Evolutionary conservation across 2,329 filamentous ascomycete genomes (phyloP).

Genomic region (Cercospora sojina): DNA sequence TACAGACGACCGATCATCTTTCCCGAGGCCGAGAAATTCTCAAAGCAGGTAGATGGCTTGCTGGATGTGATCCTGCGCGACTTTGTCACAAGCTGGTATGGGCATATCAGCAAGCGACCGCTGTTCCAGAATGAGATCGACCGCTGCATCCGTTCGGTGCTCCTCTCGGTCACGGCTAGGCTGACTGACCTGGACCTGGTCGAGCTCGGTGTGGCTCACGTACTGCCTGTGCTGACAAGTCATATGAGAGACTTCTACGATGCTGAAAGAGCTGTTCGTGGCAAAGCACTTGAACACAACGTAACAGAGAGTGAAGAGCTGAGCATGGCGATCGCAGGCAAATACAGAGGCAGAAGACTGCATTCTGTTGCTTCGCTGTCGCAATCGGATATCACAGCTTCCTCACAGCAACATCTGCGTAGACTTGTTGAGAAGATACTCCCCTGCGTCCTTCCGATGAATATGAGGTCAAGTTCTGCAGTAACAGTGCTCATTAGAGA

Average conservation of each 20-base stretch:
- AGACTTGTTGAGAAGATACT: constrained; percentile 70
- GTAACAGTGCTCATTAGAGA: constrained; percentile 82
- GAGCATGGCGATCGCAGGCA: constrained; percentile 90
- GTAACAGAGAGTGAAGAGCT: constrained; percentile 96
- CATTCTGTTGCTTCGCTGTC: constrained; percentile 82
- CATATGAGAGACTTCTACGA: constrained; percentile 90
- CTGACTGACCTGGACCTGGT: constrained; percentile 77
- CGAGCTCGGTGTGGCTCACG: constrained; percentile 73
- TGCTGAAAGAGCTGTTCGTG: constrained; percentile 81
- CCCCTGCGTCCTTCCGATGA: constrained; percentile 70
- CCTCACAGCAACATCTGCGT: constrained; percentile 86
- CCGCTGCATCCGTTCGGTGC: constrained; percentile 68
- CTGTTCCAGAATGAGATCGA: constrained; percentile 87
- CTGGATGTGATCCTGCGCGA: constrained; percentile 75
- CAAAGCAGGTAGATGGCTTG: constrained; percentile 74
- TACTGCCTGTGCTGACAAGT: constrained; percentile 83
- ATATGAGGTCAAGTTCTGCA: constrained; percentile 73
- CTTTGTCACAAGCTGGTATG: constrained; percentile 88
- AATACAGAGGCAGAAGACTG: constrained; percentile 83
- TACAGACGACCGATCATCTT: constrained; percentile 72
- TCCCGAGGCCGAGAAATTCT: constrained; percentile 72
- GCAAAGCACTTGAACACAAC: constrained; percentile 80
- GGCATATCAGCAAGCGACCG: constrained; percentile 75
- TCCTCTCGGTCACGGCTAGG: constrained; percentile 69
- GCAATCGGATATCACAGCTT: constrained; percentile 77